Evolutionary conservation across 441 rosid species (phyloP), one percentile per base, ranked within the genome.

Genomic region (Populus hybrid): DNA sequence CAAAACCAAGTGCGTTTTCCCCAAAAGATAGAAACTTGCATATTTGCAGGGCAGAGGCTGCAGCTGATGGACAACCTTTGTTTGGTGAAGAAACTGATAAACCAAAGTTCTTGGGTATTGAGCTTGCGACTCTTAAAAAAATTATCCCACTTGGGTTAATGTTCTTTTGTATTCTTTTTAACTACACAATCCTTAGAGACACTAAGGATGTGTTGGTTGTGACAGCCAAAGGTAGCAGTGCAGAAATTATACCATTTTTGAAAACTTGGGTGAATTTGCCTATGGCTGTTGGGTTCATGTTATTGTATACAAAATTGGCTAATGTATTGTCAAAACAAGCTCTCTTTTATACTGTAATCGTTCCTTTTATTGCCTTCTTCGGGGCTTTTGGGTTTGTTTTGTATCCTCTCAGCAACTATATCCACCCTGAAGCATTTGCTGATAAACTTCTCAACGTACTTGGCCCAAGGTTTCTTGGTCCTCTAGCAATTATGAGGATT

Each of bases 211-310:
- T 95, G 30, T 84, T 95, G 87, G 99, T 95, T 50, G 98, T 95
- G 81, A 95, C 99, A 11, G 99, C 99, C 5, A 81, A 86, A 78
- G 99, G 99, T 46, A 95, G 99, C 67, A 91, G 98, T 70, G 99
- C 99, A 7, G 99, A 95, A 85, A 95, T 95, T 83, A 93, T 95
- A 61, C 99, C 99, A 4, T 95, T 95, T 74, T 82, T 95, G 75
- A 95, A 95, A 86, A 95, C 99, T 53, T 95, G 99, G 99, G 99
- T 95, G 19, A 95, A 95, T 85, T 90, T 95, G 83, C 99, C 99
- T 75, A 91, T 95, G 98, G 99, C 99, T 78, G 69, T 95, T 84
- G 99, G 99, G 53, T 95, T 95, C 83, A 95, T 95, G 99, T 75
- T 95, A 82, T 75, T 91, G 9, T 95, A 95, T 85, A 89, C 94